A percentile compares a stretch with the other conserved stretches of the same genome.
Conservation (phyloP, 345 rosid species). For the Hibiscus mutabilis region DNA sequence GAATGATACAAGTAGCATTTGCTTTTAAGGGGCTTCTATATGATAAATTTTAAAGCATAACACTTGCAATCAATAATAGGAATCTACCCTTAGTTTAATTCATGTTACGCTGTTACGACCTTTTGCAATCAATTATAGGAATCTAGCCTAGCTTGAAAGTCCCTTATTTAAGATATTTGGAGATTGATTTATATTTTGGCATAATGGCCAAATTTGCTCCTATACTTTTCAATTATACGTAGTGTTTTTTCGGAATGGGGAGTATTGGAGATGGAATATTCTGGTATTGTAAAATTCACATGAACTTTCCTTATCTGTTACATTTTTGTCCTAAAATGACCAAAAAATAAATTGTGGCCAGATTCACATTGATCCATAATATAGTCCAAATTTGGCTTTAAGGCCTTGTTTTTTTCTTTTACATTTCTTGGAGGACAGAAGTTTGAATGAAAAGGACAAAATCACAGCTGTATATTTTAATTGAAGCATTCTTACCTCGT, state of each 20-base stretch:
- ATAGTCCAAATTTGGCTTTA: neutral
- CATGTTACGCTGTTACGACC: neutral
- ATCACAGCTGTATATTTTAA: neutral
- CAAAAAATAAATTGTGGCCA: neutral
- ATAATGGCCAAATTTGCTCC: neutral
- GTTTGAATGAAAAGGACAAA: neutral
- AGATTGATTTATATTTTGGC: neutral
- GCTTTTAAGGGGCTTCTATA: neutral
- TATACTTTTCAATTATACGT: neutral
- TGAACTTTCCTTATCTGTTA: neutral
- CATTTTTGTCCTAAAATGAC: neutral
- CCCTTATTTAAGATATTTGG: neutral
- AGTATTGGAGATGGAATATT: constrained; percentile 3
- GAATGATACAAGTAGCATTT: neutral
- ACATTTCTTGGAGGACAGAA: neutral
- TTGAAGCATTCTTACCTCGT: neutral
- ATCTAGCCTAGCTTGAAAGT: neutral
- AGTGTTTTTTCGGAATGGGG: neutral
- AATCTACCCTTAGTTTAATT: neutral
- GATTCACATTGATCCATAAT: neutral
- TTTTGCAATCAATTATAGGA: neutral
- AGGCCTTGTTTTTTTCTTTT: neutral
- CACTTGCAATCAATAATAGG: neutral
- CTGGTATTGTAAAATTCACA: neutral
- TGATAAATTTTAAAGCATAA: neutral